A percentile compares a stretch with the other conserved stretches of the same genome.
Evolutionary conservation across 1,139 yeast genomes (phyloP).

Genomic region (Candida glucosophila): DNA sequence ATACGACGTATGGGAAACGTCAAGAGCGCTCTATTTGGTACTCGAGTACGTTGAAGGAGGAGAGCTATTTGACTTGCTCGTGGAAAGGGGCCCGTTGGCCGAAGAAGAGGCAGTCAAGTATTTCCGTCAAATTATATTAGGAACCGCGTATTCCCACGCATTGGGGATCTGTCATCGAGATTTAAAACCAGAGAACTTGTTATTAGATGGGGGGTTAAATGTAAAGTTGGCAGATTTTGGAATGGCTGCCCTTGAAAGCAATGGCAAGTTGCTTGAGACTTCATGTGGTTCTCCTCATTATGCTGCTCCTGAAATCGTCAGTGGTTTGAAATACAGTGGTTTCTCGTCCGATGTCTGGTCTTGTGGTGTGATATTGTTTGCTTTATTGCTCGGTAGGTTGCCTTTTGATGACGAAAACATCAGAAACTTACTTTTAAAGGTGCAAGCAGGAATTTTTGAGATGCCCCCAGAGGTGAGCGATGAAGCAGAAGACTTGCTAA

Average conservation of each 20-base stretch:
- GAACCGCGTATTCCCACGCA: conserved; percentile 78
- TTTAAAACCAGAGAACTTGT: conserved; percentile 68
- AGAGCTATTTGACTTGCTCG: conserved; percentile 66
- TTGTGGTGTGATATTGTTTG: conserved; percentile 74
- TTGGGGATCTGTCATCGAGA: conserved; percentile 78
- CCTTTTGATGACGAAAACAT: conserved; percentile 81
- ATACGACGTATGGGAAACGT: conserved; percentile 81
- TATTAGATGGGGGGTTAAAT: conserved; percentile 56
- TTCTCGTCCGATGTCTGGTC: conserved; percentile 85
- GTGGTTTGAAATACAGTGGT: conserved; percentile 72
- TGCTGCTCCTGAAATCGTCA: conserved; percentile 81
- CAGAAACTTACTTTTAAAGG: conserved; percentile 59
- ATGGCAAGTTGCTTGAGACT: conserved; percentile 63
- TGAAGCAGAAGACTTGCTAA: conserved; percentile 67
- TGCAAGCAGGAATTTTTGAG: conserved; percentile 65
- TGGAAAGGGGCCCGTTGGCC: conserved; percentile 73
- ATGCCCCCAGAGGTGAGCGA: conserved; percentile 59
- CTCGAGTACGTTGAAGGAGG: conserved; percentile 82
- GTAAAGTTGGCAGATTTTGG: conserved; percentile 82
- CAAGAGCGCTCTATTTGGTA: conserved; percentile 64
- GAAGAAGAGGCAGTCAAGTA: conserved; percentile 68
- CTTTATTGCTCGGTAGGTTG: conserved; percentile 66
- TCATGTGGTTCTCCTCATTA: conserved; percentile 84
- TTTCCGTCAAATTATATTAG: conserved; percentile 66
- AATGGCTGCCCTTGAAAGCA: conserved; percentile 77